Evolutionary conservation across 495 filamentous ascomycete species (phyloP).

Genomic region (Xanthoparmelia taractica): DNA sequence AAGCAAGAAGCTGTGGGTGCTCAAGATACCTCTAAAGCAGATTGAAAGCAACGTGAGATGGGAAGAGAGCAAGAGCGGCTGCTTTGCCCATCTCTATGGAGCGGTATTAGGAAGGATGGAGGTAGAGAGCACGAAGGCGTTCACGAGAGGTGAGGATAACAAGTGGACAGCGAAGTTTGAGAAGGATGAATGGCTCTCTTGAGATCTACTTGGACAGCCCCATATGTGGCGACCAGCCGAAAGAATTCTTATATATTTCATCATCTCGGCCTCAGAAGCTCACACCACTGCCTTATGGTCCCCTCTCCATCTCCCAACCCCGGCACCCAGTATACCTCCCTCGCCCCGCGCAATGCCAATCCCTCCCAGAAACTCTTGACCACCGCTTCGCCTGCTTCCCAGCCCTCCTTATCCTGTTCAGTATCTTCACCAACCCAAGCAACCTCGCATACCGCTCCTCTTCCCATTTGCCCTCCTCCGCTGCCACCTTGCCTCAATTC

Average conservation of each 20-base stretch:
- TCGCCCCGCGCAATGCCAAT: slow-evolving; percentile 17
- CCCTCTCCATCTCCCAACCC: slow-evolving; percentile 18
- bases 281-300: slow-evolving; percentile 24
- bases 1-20: slow-evolving; percentile 32
- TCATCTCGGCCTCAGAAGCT: slow-evolving; percentile 21
- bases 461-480: slow-evolving; percentile 18
- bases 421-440: slow-evolving; percentile 11
- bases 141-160: background rate
- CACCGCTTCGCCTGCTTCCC: slow-evolving; percentile 15
- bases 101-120: background rate
- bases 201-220: background rate
- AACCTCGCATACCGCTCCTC: slow-evolving; percentile 24
- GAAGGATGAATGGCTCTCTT: slow-evolving; percentile 9
- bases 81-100: slow-evolving; percentile 14
- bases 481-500: slow-evolving; percentile 22
- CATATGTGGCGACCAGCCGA: background rate
- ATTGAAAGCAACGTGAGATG: slow-evolving; percentile 37
- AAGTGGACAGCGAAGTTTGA: slow-evolving; percentile 4
- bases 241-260: background rate
- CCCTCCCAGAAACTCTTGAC: slow-evolving; percentile 21
- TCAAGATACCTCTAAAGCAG: slow-evolving; percentile 37
- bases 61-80: slow-evolving; percentile 28
- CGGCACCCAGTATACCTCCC: slow-evolving; percentile 5
- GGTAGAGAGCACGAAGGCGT: slow-evolving; percentile 5
- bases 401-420: slow-evolving; percentile 6